A percentile compares a stretch with the other conserved stretches of the same genome.
phyloP scores from a whole-genome alignment of 2,329 filamentous ascomycete genomes.

The Colletotrichum musicola region DNA sequence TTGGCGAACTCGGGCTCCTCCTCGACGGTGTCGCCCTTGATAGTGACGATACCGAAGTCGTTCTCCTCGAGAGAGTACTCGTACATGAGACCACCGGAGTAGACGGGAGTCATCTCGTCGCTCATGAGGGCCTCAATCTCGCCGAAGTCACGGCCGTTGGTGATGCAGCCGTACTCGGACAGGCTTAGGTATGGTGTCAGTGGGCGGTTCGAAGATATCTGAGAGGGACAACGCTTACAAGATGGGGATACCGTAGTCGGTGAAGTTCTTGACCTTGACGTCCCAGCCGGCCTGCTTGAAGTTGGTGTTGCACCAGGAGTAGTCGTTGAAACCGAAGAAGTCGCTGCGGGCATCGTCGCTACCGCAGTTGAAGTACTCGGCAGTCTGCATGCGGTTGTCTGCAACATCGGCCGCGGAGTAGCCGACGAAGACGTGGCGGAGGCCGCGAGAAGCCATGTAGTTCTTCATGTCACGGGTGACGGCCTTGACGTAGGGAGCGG shows the following conservation, averaged over 20 bases:
- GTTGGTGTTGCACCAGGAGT: conserved; percentile 84
- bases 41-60: conserved; percentile 82
- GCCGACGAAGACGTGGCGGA: conserved; percentile 78
- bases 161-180: conserved; percentile 93
- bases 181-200: conserved; percentile 59
- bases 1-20: conserved; percentile 73
- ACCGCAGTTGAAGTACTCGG: conserved; percentile 94
- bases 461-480: conserved; percentile 82
- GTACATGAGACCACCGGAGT: conserved; percentile 96
- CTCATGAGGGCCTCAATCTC: conserved; percentile 86
- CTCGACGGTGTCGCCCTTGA: conserved; percentile 67
- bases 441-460: conserved; percentile 72
- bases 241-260: conserved; percentile 86
- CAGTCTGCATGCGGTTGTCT: conserved; percentile 87
- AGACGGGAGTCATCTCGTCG: conserved; percentile 85
- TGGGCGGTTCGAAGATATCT: neutral
- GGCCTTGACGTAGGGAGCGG: conserved; percentile 82
- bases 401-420: conserved; percentile 86
- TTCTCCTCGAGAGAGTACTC: conserved; percentile 88
- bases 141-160: conserved; percentile 83
- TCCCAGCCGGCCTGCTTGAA: conserved; percentile 84
- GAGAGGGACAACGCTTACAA: conserved; percentile 64
- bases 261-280: conserved; percentile 89
- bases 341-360: conserved; percentile 85
- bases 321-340: conserved; percentile 92